Evolutionary conservation across 768 basidiomycete genomes (phyloP), one percentile per base, ranked within the genome.

Genomic region (Lactifluus piperatus): DNA sequence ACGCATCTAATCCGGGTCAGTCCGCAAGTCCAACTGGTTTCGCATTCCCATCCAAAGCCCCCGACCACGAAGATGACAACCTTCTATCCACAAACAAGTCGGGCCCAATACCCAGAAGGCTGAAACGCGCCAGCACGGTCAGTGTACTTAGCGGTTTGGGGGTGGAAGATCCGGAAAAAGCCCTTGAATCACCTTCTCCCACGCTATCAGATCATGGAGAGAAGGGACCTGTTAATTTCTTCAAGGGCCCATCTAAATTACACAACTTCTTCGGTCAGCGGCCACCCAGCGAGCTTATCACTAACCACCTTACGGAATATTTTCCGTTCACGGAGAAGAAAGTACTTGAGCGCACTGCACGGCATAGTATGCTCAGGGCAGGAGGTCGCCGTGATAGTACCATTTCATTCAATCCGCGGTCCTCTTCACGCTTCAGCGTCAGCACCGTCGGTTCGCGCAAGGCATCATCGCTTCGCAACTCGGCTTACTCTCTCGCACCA

Each of bases 221-320:
- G 73, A 57, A 72, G 68, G 64, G 62, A 50, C 30, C 64, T 58
- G 13, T 44, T 24, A 29, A 24, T 41, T 44, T 66, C 49, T 32
- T 55, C 51, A 81, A 81, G 65, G 74, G 78, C 9, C 81, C 85
- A 4, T 81, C 81, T 22, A 94, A 91, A 68, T 70, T 94, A 48
- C 89, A 89, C 72, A 94, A 93, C 77, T 99, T 98, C 78, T 95
- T 97, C 66, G 97, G 95, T 16, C 97, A 97, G 68, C 88, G 97
- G 41, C 97, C 97, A 0, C 94, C 97, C 0, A 92, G 89, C 73
- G 97, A 98, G 71, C 83, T 98, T 62, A 98, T 98, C 75, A 91
- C 94, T 26, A 95, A 79, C 7, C 94, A 98, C 69, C 73, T 98
- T 51, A 84, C 88, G 20, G 94, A 97, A 61, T 99, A 88, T 76